Base-by-base conservation (phyloP, 441 rosid species). In the Jatropha podagrica region DNA sequence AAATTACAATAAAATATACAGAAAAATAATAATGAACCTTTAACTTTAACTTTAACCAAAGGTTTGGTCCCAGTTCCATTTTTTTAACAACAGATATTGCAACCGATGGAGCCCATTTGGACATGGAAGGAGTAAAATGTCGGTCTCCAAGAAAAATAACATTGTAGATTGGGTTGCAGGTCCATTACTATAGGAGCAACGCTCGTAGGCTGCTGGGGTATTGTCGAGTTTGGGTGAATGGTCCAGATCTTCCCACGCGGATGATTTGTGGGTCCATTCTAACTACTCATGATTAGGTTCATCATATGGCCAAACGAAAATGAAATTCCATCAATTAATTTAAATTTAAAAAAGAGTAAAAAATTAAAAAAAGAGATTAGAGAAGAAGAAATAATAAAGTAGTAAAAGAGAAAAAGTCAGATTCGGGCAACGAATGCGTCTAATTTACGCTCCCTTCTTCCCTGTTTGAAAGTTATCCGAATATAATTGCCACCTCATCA, bases 371-470 rank as follows among this genome's bases (percentile, higher is more conserved):
- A 20, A 13, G n/a, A 15, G 38, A 15, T 26, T 26, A n/a, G 18
- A 14, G 10, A 4, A 4, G 40, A 48, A 12, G 49, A 42, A 17
- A 37, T 0, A 62, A 61, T 44, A 44, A 44, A 44, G 48, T 44
- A 41, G 18, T 13, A 18, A 54, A n/a, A 63, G 62, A 62, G 8
- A 54, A 26, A 54, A 55, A 20, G 41, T 1, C 5, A 51, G 79
- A 76, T 76, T 73, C 65, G 20, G 40, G 49, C 8, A 56, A 32
- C n/a, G 68, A 9, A 38, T 23, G 81, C 83, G 81, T 81, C 18
- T 38, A 42, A 67, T 18, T 23, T 55, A 78, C 74, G 77, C 68
- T 42, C 26, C 9, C 48, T 6, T 20, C 20, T 32, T 52, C 18
- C 13, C 17, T 27, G n/a, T 17, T 0, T 10, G 64, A 27, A 11